phyloP scores from a whole-genome alignment of 495 filamentous ascomycete genomes.

The Hyaloscypha hepaticicola region DNA sequence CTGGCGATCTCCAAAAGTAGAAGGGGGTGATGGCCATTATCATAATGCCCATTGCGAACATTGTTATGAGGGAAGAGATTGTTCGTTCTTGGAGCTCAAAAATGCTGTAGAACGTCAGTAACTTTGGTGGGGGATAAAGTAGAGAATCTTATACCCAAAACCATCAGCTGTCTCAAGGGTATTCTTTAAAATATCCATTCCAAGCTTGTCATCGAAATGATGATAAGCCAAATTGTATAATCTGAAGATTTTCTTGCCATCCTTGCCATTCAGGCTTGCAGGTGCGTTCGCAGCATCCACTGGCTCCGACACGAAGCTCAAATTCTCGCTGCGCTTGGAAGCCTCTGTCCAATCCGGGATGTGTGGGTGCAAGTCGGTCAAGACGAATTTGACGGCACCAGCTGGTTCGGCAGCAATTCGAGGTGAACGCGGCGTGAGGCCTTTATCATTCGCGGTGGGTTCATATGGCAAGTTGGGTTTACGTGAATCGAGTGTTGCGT shows the following conservation, averaged over 20 bases:
- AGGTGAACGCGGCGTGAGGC: conserved; percentile 22
- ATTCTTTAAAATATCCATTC: conserved; percentile 56
- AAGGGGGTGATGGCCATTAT: conserved; percentile 55
- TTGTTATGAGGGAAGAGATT: conserved; percentile 50
- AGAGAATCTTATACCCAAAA: conserved; percentile 49
- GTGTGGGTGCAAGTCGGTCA: conserved; percentile 71
- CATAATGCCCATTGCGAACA: conserved; percentile 53
- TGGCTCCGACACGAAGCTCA: conserved; percentile 54
- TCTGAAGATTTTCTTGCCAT: conserved; percentile 50
- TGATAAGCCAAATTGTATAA: conserved; percentile 76
- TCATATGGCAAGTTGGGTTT: conserved; percentile 2
- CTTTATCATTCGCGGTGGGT: conserved; percentile 25
- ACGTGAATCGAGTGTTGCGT: conserved; percentile 37
- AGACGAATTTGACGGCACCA: conserved; percentile 55
- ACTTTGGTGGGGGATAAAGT: background rate
- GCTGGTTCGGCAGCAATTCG: conserved; percentile 10
- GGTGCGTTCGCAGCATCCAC: conserved; percentile 63
- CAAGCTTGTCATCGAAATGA: conserved; percentile 67
- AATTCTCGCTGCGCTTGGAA: conserved; percentile 45
- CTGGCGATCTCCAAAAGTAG: conserved; percentile 58
- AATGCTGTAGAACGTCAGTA: conserved; percentile 45
- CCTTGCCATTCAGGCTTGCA: conserved; percentile 37
- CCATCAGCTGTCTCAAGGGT: conserved; percentile 62
- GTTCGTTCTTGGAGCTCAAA: conserved; percentile 70
- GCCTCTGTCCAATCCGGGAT: conserved; percentile 57